A percentile compares a stretch with the other conserved stretches of the same genome.
phyloP scores from a whole-genome alignment of 768 basidiomycete genomes.

The Ramaria rubella region DNA sequence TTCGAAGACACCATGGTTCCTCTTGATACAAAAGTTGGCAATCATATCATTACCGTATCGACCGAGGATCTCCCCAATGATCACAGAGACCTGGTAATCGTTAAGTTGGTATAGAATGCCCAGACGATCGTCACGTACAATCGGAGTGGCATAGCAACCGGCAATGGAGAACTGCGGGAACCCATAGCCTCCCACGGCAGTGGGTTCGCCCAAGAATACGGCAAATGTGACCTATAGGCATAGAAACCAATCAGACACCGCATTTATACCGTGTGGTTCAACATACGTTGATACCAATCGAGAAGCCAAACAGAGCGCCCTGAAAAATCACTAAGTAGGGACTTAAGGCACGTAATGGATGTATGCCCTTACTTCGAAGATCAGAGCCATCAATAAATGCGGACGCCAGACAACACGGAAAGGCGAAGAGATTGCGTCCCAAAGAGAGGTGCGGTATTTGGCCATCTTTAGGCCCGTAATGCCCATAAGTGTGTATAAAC shows the following conservation, averaged over 20 bases:
- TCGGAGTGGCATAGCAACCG: slow-evolving; percentile 48
- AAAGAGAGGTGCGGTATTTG: slow-evolving; percentile 49
- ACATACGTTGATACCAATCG: slow-evolving; percentile 54
- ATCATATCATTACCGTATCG: slow-evolving; percentile 50
- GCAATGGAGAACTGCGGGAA: slow-evolving; percentile 45
- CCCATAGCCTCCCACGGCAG: slow-evolving; percentile 49
- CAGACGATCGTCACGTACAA: slow-evolving; percentile 30
- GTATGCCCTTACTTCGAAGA: slow-evolving; percentile 38
- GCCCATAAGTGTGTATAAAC: slow-evolving; percentile 56
- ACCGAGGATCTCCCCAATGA: slow-evolving; percentile 47
- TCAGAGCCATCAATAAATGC: slow-evolving; percentile 43
- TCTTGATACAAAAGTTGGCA: slow-evolving; percentile 37
- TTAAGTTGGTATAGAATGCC: slow-evolving; percentile 8
- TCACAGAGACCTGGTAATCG: slow-evolving; percentile 46
- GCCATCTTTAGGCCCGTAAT: slow-evolving; percentile 54
- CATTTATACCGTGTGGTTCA: neutral
- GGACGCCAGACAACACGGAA: slow-evolving; percentile 58
- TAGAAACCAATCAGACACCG: too few relatives aligned
- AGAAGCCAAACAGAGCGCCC: slow-evolving; percentile 57
- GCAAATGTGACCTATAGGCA: slow-evolving; percentile 53
- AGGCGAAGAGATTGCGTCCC: slow-evolving; percentile 36
- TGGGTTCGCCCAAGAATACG: slow-evolving; percentile 53
- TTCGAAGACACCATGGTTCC: slow-evolving; percentile 53
- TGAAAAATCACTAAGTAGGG: slow-evolving; percentile 15
- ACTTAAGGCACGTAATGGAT: neutral